Base-by-base conservation (phyloP, 2,329 filamentous ascomycete genomes). In the Colletotrichum eremochloae region DNA sequence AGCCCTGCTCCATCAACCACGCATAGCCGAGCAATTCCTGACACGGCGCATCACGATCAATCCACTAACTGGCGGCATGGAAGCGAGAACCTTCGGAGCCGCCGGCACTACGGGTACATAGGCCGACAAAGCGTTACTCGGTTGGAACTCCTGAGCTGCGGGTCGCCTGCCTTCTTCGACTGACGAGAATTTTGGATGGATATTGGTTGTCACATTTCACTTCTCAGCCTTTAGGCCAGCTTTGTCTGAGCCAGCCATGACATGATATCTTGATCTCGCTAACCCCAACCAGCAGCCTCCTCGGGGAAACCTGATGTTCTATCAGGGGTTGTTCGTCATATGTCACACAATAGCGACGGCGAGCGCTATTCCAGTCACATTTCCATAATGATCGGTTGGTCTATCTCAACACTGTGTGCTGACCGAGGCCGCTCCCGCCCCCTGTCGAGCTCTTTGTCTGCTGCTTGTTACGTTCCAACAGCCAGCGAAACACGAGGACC, bases 291-390 rank as follows among this genome's bases (percentile, higher is more conserved):
- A n/a, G 38, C n/a, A 11, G 15, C 31, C 18, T 52, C 14, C 11
- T 55, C 42, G 40, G 6, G 33, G 11, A 50, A 52, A 31, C 46
- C 20, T 44, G 14, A 56, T 50, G 31, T 20, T 18, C 14, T 20
- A 44, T 31, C 57, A 52, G 57, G 68, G 52, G 68, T 52, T 63
- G 24, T 48, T 44, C 24, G 63, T 62, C 56, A 62, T 50, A 71
- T 48, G 63, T 67, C 53, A 33, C 63, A 67, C 63, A 44, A 48
- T 40, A 9, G 40, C 29, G 33, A 33, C 20, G 48, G 20, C n/a
- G 38, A 62, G 38, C 44, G 40, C 46, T 57, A 62, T 52, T 61
- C 56, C 63, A 20, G 63, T 62, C 63, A 57, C 48, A 71, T 56
- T 31, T 50, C n/a, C 31, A 11, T 62, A 55, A 63, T 42, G 48